Evolutionary conservation across 192 early-diverging fungal species (phyloP), one percentile per base, ranked within the genome.

Genomic region (Gonapodya prolifera): DNA sequence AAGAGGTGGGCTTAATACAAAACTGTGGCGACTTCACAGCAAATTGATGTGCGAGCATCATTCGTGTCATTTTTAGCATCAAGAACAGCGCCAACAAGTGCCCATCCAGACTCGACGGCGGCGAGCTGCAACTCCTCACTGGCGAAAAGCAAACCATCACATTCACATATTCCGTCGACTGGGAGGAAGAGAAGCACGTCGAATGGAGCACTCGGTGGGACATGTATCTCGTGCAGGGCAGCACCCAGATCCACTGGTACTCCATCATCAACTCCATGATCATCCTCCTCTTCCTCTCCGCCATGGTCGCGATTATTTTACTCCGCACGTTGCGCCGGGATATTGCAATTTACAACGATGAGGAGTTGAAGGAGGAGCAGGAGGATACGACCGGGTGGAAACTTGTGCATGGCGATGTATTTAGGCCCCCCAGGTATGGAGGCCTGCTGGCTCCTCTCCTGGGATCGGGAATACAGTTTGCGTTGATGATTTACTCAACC

Each of bases 371-470:
- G 78, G 91, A 90, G 8, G 91, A 91, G 1, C 86, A 89, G 33
- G 91, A 92, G 61, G 91, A 94, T 30, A 85, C 83, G 8, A 76
- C 83, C n/a, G 91, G 92, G 1, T 94, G 92, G 92, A 91, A 91
- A 77, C 83, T 94, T 35, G 82, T 94, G 34, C 90, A 92, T 34
- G 89, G 89, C 18, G 92, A 94, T 81, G 91, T 94, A 1, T 94
- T 94, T 79, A 82, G 92, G 29, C 82, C 90, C 2, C 92, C 92
- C 0, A 80, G 79, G 30, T 86, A 85, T 36, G 87, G 88, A 61
- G 89, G 89, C 0, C 79, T 91, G 30, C 81, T 94, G 78, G 89
- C 91, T 33, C 89, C 90, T 16, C 76, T 94, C 30, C 78, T 94
- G 75, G 92, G 92, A n/a, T 86, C 88, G 2, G 92, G 92, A 0